These are phyloP conservation scores for Elsinoe batatas DNA, from an alignment of 2,329 filamentous ascomycete genomes.

Conservation along the genomic window DNA sequence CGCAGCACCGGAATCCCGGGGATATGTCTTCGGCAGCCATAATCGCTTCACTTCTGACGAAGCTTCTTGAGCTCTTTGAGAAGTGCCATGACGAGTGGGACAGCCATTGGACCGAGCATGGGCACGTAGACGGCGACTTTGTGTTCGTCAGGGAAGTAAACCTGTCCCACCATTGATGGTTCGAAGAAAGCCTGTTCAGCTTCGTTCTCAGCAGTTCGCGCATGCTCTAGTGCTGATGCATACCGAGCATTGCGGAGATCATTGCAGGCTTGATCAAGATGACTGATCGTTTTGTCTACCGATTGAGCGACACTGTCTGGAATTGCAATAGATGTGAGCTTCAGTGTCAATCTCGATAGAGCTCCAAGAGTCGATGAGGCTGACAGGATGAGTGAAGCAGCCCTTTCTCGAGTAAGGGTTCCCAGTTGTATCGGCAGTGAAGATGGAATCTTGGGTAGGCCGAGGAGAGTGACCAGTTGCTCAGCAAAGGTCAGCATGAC, in stretches of 20 bases:
- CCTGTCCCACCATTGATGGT: slow-evolving; percentile 96
- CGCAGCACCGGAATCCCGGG: neutral
- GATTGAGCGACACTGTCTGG: slow-evolving; percentile 77
- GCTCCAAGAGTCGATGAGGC: slow-evolving; percentile 92
- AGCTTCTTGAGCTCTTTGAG: slow-evolving; percentile 60
- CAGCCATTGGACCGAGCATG: slow-evolving; percentile 78
- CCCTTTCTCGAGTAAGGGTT: slow-evolving; percentile 74
- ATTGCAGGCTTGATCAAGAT: slow-evolving; percentile 67
- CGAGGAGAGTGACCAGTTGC: slow-evolving; percentile 79
- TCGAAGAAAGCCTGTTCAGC: slow-evolving; percentile 95
- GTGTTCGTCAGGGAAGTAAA: slow-evolving; percentile 98
- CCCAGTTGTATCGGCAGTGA: slow-evolving; percentile 79
- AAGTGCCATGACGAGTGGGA: slow-evolving; percentile 75
- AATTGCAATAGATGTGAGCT: slow-evolving; percentile 83
- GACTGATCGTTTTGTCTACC: slow-evolving; percentile 66
- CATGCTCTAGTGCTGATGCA: slow-evolving; percentile 62
- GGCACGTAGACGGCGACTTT: slow-evolving; percentile 95
- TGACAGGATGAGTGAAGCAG: slow-evolving; percentile 74
- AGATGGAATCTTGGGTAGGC: slow-evolving; percentile 64
- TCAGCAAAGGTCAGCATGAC: slow-evolving; percentile 84
- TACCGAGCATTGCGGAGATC: slow-evolving; percentile 54
- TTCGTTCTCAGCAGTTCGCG: slow-evolving; percentile 74
- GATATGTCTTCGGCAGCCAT: neutral
- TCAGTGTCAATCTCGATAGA: slow-evolving; percentile 71
- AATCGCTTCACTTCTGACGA: neutral